Conservation (phyloP, 768 basidiomycete genomes). For the Pluteus cervinus region DNA sequence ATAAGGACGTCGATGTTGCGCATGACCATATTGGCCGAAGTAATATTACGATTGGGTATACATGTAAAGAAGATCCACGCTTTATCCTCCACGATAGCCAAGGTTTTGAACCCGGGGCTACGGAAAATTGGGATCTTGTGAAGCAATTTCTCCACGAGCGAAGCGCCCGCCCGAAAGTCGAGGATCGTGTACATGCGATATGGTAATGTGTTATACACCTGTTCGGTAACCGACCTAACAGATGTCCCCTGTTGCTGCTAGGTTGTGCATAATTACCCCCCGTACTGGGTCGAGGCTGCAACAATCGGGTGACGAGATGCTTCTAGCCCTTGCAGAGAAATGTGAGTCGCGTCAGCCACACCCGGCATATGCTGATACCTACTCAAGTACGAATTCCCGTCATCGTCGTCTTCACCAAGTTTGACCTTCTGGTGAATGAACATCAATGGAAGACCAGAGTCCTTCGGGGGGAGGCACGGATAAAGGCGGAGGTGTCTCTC, state of each 20-base stretch:
- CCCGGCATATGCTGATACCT: not conserved
- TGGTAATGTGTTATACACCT: conserved; percentile 12
- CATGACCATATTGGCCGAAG: conserved; percentile 15
- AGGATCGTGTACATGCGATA: conserved; percentile 20
- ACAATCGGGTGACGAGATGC: conserved; percentile 18
- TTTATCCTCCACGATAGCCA: conserved; percentile 24
- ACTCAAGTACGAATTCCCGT: conserved; percentile 16
- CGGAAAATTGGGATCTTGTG: conserved; percentile 14
- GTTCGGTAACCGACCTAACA: too few relatives aligned
- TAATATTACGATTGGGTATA: conserved; percentile 17
- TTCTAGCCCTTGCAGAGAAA: conserved; percentile 13
- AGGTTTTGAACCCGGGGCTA: conserved; percentile 24
- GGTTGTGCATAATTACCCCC: conserved; percentile 21
- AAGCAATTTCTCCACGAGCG: conserved; percentile 16
- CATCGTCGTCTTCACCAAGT: conserved; percentile 26
- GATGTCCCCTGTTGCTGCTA: conserved; percentile 3
- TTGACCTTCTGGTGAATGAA: conserved; percentile 19
- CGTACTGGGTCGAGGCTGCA: conserved; percentile 11
- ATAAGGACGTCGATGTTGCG: conserved; percentile 12
- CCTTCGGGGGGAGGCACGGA: too few relatives aligned
- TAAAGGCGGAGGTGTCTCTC: too few relatives aligned
- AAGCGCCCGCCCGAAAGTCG: conserved; percentile 2
- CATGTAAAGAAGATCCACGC: conserved; percentile 13
- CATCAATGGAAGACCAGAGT: too few relatives aligned
- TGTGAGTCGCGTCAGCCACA: conserved; percentile 4